A percentile compares a stretch with the other conserved stretches of the same genome.
These are phyloP conservation scores for Sporobolus alterniflorus DNA, from an alignment of 202 grass and related monocot species.

Conservation along the genomic window DNA sequence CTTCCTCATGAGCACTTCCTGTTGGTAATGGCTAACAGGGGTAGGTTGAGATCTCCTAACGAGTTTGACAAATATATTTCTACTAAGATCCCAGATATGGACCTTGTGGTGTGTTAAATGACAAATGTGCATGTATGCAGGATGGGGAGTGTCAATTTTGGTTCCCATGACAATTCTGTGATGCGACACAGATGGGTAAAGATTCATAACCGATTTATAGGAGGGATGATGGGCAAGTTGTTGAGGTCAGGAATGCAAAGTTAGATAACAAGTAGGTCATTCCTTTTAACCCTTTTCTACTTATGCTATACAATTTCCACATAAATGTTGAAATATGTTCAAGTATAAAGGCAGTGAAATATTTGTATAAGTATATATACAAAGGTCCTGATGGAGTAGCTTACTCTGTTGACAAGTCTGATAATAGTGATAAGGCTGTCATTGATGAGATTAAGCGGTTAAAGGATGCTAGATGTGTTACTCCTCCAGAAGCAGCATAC, in stretches of 20 bases:
- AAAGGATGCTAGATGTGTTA: not conserved
- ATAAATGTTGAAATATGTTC: not conserved
- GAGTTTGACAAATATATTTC: not conserved
- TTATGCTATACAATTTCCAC: not conserved
- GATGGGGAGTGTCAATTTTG: not conserved
- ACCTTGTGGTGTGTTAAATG: not conserved
- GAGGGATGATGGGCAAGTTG: too few species aligned
- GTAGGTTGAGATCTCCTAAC: not conserved
- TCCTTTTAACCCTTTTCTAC: not conserved
- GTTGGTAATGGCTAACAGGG: not conserved
- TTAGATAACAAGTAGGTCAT: not conserved
- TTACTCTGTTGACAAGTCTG: too few species aligned
- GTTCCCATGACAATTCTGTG: not conserved
- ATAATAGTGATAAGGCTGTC: too few species aligned
- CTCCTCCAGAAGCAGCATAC: not conserved
- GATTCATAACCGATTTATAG: not conserved
- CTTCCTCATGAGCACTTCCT: not conserved
- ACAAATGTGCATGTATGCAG: not conserved
- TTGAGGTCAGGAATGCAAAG: too few species aligned
- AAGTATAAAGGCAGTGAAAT: too few species aligned
- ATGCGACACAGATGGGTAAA: not conserved
- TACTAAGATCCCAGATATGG: not conserved
- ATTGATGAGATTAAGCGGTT: not conserved
- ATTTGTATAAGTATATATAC: too few species aligned
- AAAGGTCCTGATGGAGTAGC: too few species aligned